Conservation (phyloP, 805 yeast genomes). For the Wickerhamiella sorbophila region DNA sequence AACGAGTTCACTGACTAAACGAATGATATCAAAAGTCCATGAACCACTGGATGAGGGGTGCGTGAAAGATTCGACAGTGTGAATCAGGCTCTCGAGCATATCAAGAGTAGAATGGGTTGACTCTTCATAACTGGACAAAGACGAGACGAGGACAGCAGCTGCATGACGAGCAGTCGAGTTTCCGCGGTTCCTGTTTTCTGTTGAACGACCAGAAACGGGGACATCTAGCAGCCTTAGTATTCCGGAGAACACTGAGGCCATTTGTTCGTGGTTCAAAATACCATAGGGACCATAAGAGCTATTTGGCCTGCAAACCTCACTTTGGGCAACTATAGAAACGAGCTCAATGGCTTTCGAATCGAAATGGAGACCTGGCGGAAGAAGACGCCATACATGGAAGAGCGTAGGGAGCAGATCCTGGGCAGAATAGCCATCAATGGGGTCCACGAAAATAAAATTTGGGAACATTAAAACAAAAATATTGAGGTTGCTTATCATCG, state of each 20-base stretch:
- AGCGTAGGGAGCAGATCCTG: slow-evolving; percentile 49
- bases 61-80: slow-evolving; percentile 61
- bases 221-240: slow-evolving; percentile 30
- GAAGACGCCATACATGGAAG: slow-evolving; percentile 60
- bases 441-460: slow-evolving; percentile 3
- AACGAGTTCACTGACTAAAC: slow-evolving; percentile 45
- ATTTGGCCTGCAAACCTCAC: slow-evolving; percentile 22
- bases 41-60: slow-evolving; percentile 89
- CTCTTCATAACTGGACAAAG: neutral
- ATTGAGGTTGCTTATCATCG: neutral
- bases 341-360: slow-evolving; percentile 55
- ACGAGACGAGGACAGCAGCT: slow-evolving; percentile 2
- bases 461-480: slow-evolving; percentile 3
- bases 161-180: neutral
- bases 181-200: neutral
- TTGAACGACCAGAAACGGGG: slow-evolving; percentile 22
- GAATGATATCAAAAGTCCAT: slow-evolving; percentile 67
- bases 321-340: slow-evolving; percentile 42
- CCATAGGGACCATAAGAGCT: slow-evolving; percentile 14
- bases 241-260: slow-evolving; percentile 42
- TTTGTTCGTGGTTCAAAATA: slow-evolving; percentile 42
- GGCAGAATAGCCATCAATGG: slow-evolving; percentile 10
- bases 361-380: slow-evolving; percentile 32
- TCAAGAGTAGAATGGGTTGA: slow-evolving; percentile 22
- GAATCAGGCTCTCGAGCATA: slow-evolving; percentile 39